These are phyloP conservation scores for Heliocybe sulcata DNA, from an alignment of 1,284 basidiomycete species.

Conservation along the genomic window DNA sequence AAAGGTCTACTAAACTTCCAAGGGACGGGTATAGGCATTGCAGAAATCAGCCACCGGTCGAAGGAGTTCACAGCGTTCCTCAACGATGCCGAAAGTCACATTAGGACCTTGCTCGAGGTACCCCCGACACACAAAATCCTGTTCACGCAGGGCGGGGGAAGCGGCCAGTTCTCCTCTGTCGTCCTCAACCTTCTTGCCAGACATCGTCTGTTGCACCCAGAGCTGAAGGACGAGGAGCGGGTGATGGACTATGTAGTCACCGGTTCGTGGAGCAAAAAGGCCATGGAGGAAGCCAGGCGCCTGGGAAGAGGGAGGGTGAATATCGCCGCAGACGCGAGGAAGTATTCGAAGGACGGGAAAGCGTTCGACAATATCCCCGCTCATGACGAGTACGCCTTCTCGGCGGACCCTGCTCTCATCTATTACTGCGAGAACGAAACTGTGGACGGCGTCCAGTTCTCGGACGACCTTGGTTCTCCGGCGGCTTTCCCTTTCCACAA, in stretches of 20 bases:
- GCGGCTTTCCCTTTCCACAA: slow-evolving; percentile 83
- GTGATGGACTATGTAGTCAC: slow-evolving; percentile 85
- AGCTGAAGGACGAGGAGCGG: slow-evolving; percentile 44
- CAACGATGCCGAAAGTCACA: slow-evolving; percentile 57
- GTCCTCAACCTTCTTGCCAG: slow-evolving; percentile 85
- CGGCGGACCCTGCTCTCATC: slow-evolving; percentile 76
- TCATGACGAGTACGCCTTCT: slow-evolving; percentile 72
- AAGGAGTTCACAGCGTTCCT: slow-evolving; percentile 79
- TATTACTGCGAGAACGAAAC: slow-evolving; percentile 99
- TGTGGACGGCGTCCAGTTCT: slow-evolving; percentile 92
- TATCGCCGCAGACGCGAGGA: slow-evolving; percentile 63
- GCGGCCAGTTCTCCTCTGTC: slow-evolving; percentile 84
- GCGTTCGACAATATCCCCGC: slow-evolving; percentile 80
- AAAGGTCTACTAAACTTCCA: slow-evolving; percentile 82
- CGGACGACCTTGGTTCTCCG: slow-evolving; percentile 41
- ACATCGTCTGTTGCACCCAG: slow-evolving; percentile 63
- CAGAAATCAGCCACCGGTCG: slow-evolving; percentile 91
- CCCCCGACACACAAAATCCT: slow-evolving; percentile 83
- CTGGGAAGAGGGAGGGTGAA: slow-evolving; percentile 51
- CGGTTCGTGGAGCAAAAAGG: slow-evolving; percentile 88
- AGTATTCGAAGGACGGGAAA: slow-evolving; percentile 56
- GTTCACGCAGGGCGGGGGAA: slow-evolving; percentile 90
- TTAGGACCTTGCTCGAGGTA: slow-evolving; percentile 71
- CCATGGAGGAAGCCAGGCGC: slow-evolving; percentile 73
- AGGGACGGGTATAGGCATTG: slow-evolving; percentile 86